Evolutionary conservation across 2,329 filamentous ascomycete genomes (phyloP), one percentile per base, ranked within the genome.

Genomic region (Paecilomyces fulvus): DNA sequence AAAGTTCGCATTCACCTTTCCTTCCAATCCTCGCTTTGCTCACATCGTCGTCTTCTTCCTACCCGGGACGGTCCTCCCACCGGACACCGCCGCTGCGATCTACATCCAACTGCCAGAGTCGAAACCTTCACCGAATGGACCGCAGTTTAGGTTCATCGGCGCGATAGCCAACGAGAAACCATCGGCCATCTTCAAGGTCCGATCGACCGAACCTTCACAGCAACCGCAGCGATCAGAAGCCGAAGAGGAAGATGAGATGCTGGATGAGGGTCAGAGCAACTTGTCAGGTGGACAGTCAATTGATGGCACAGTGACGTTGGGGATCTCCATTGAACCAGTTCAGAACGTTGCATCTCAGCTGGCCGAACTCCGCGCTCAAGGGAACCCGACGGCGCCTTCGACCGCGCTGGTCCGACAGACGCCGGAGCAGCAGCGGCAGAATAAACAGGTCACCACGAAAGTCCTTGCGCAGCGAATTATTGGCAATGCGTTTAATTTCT

Each of bases 401-500:
- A 66, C 63, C 54, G 70, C 64, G 55, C 56, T 73, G 23, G 67
- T 64, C 56, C 67, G 60, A 17, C 60, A 63, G 58, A 63, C 67
- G 31, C 65, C 67, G 20, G 59, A 58, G 25, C 61, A 58, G 14
- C 59, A 60, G 52, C 55, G 55, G 31, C 69, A 59, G 59, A 65
- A 58, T 66, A 67, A 70, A 28, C 74, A 76, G 51, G 78, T 84
- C 1, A 79, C 82, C n/a, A 94, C 90, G 0, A 84, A 89, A 61
- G 77, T 90, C 1, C 79, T 99, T 23, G 94, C 94, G 30, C 91
- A 97, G 74, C 80, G 90, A 61, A 96, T 99, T 64, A 97, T 99
- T 65, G 88, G 90, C 65, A 96, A 96, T 72, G 94, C 92, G 12
- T 99, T 97, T 73, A 96, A 99, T 74, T 97, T 96, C 71, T 78